Base-by-base conservation (phyloP, 2,329 filamentous ascomycete species). In the Phialophora chinensis region DNA sequence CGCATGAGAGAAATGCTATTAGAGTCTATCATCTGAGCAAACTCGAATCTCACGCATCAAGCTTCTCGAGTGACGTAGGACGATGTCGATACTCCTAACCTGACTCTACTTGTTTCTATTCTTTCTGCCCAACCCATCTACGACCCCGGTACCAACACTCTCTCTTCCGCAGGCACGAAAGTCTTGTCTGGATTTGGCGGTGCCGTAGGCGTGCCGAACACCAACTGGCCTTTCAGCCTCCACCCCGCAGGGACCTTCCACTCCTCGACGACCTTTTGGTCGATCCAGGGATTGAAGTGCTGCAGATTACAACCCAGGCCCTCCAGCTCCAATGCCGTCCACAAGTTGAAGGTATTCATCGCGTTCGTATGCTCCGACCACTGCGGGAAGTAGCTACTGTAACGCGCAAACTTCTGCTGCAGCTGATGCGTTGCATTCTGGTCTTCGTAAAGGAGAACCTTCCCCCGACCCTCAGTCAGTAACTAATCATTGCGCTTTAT, bases 341-440 rank as follows among this genome's bases (percentile, higher is more conserved):
- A 59, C 27, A 59, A 10, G 17, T 47, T 59, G 7, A 59, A 49
- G 4, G 56, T 31, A 5, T 44, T 27, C 56, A 59, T 59, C 12
- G 56, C 56, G n/a, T 59, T 59, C 6, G 35, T 59, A 8, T 59
- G 56, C 11, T 59, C 56, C 1, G 56, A n/a, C 35, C 35, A 59
- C 38, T 44, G 42, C 0, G 35, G 56, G 35, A 59, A 49, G 3
- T 59, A 31, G 35, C 23, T 10, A 17, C 20, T 31, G 38, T 29
- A 59, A 2, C 35, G 25, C 10, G 56, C 23, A 14, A 47, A 59
- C 11, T 59, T 31, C 25, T 31, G 20, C 7, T 59, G 56, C 7
- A 47, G 27, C 3, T n/a, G 14, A 10, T 29, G 38, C 1, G 27
- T 47, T 5, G 12, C 42, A 5, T 25, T 7, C 14, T 27, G 38